Percentiles rank a stretch among this genome's conserved stretches.
Evolutionary conservation across 805 yeast species (phyloP).

Genomic region (Limtongozyma cylindracea): DNA sequence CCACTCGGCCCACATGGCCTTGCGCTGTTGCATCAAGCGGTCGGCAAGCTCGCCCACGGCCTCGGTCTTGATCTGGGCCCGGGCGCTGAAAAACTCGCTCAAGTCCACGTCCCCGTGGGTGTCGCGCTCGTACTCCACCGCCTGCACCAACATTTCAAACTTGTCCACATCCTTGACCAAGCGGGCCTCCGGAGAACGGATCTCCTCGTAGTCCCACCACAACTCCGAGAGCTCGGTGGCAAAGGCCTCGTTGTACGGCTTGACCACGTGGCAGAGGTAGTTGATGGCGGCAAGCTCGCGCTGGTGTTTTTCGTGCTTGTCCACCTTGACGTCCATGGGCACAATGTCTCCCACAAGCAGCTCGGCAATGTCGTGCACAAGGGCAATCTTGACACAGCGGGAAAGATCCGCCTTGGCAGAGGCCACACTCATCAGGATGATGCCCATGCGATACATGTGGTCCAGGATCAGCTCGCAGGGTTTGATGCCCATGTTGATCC

Average conservation of each 20-base stretch:
- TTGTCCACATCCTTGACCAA: constrained; percentile 90
- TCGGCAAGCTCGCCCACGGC: constrained; percentile 52
- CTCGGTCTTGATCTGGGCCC: constrained; percentile 34
- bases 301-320: constrained; percentile 62
- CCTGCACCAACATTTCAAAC: constrained; percentile 62
- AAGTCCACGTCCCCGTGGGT: constrained; percentile 31
- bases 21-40: constrained; percentile 7
- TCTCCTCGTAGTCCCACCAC: constrained; percentile 82
- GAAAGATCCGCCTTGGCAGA: constrained; percentile 25
- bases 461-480: constrained; percentile 65
- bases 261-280: constrained; percentile 32
- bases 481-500: constrained; percentile 51
- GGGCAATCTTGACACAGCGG: constrained; percentile 63
- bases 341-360: constrained; percentile 86
- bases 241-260: constrained; percentile 35
- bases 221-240: constrained; percentile 39
- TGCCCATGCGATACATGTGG: constrained; percentile 89
- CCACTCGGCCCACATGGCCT: too few relatives aligned
- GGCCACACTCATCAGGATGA: constrained; percentile 49
- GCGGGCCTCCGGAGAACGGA: constrained; percentile 57
- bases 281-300: constrained; percentile 54
- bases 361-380: constrained; percentile 90
- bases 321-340: constrained; percentile 39
- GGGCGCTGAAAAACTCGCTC: constrained; percentile 42
- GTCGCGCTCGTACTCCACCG: constrained; percentile 61